Conservation (phyloP, 805 yeast species). For the Teunomyces lycoperdinae region DNA sequence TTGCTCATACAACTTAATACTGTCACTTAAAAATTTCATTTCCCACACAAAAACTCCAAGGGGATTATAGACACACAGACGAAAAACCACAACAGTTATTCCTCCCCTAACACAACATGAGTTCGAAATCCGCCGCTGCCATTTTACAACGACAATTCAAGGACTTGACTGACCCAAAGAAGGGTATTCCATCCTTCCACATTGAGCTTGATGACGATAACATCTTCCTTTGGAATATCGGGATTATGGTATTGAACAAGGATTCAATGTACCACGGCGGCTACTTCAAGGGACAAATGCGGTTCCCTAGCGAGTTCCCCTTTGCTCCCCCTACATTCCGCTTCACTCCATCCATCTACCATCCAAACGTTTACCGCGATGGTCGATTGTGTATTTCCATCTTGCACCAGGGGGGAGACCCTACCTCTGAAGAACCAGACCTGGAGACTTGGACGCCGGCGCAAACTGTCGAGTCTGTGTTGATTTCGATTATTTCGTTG, state of each 20-base stretch:
- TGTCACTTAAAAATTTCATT: background rate
- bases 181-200: constrained; percentile 60
- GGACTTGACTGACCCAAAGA: constrained; percentile 90
- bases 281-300: constrained; percentile 90
- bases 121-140: constrained; percentile 68
- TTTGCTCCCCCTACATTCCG: constrained; percentile 89
- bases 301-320: constrained; percentile 89
- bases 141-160: constrained; percentile 88
- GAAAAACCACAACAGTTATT: background rate
- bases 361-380: constrained; percentile 92
- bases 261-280: constrained; percentile 94
- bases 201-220: constrained; percentile 60
- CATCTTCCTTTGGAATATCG: constrained; percentile 73
- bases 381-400: constrained; percentile 93
- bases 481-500: constrained; percentile 85
- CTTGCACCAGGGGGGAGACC: constrained; percentile 88
- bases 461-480: constrained; percentile 87
- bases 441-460: constrained; percentile 94
- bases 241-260: constrained; percentile 85
- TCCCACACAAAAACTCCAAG: background rate
- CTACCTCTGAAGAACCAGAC: constrained; percentile 86
- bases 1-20: background rate
- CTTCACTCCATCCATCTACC: constrained; percentile 90
- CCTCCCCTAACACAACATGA: constrained; percentile 22
- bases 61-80: background rate